A percentile compares a stretch with the other conserved stretches of the same genome.
These are phyloP conservation scores for Tuber umbilicatum DNA, from an alignment of 495 filamentous ascomycete species.

Conservation along the genomic window DNA sequence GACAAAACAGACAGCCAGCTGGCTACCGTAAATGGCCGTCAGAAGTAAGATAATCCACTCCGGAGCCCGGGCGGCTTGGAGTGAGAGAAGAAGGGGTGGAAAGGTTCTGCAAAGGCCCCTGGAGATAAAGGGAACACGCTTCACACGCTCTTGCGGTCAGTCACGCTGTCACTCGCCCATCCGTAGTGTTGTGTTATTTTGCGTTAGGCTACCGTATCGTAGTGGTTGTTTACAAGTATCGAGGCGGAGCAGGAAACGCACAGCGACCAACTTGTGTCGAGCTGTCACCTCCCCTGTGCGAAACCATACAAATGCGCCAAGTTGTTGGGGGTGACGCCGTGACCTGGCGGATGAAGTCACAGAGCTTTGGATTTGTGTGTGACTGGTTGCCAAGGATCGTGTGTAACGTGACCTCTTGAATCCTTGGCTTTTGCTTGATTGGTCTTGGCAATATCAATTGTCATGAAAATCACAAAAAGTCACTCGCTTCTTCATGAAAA, in stretches of 20 bases:
- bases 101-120: conserved; percentile 1
- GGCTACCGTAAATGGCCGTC: neutral
- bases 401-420: neutral
- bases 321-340: conserved; percentile 1
- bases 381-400: neutral
- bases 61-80: neutral
- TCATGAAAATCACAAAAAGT: neutral
- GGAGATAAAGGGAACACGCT: neutral
- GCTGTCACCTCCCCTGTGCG: neutral
- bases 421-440: neutral
- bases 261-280: neutral
- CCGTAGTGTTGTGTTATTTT: neutral
- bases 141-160: conserved; percentile 1
- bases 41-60: neutral
- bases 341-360: neutral
- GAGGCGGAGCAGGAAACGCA: neutral
- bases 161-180: neutral
- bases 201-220: too few species aligned
- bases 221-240: neutral
- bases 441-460: neutral
- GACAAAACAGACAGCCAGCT: neutral
- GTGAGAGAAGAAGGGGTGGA: neutral
- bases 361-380: neutral
- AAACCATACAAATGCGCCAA: neutral
- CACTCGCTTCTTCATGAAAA: neutral